phyloP scores from a whole-genome alignment of 2,329 filamentous ascomycete genomes.

The Epichloe glyceriae region DNA sequence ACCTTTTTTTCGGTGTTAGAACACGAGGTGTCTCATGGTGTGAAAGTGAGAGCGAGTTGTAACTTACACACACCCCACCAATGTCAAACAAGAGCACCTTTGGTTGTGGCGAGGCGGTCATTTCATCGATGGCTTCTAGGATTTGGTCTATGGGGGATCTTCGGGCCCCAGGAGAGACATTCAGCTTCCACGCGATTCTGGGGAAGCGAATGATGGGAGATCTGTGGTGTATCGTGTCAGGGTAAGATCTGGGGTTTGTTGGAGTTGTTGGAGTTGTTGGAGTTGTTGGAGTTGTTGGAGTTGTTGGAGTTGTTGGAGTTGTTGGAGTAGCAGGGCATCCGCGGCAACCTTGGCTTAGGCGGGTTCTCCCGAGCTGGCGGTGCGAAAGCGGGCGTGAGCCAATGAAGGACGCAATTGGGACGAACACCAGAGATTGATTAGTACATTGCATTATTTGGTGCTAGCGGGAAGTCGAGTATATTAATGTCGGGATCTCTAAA shows the following conservation, averaged over 20 bases:
- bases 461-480: too few relatives aligned
- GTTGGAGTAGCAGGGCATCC: not conserved
- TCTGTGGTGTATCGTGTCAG: not conserved
- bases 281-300: not conserved
- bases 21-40: not conserved
- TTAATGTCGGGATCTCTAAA: too few relatives aligned
- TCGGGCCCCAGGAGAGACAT: conserved; percentile 2
- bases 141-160: conserved; percentile 12
- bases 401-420: not conserved
- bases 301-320: not conserved
- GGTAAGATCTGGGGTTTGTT: not conserved
- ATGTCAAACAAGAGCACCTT: conserved; percentile 87
- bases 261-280: not conserved
- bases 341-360: conserved; percentile 7
- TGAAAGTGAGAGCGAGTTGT: not conserved
- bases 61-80: conserved; percentile 86
- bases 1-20: conserved; percentile 35
- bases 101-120: conserved; percentile 37
- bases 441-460: too few relatives aligned
- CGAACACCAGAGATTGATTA: not conserved
- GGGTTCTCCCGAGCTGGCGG: not conserved
- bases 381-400: not conserved
- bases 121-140: conserved; percentile 21
- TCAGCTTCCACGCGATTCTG: not conserved
- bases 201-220: not conserved